These are phyloP conservation scores for Boletus sensibilis DNA, from an alignment of 768 basidiomycete species.

Conservation along the genomic window DNA sequence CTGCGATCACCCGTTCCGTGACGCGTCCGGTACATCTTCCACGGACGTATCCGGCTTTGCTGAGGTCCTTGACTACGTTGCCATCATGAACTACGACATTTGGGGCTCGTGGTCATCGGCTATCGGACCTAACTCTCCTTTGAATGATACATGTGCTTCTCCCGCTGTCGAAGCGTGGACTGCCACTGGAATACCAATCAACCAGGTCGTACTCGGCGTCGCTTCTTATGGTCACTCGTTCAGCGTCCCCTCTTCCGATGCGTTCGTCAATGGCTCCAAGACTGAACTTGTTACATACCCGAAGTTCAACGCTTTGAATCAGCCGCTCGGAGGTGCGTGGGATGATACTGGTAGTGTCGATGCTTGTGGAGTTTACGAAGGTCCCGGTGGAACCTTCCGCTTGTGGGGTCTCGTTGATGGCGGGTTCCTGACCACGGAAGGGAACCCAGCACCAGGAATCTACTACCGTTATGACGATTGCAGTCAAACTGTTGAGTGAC, in stretches of 20 bases:
- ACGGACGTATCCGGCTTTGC: constrained; percentile 72
- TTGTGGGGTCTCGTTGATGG: constrained; percentile 60
- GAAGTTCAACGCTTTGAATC: constrained; percentile 42
- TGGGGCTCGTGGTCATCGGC: constrained; percentile 51
- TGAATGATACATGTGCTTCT: constrained; percentile 72
- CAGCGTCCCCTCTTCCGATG: constrained; percentile 38
- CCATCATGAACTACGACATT: constrained; percentile 67
- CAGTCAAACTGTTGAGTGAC: constrained; percentile 63
- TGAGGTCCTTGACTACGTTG: constrained; percentile 62
- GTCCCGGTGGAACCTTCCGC: constrained; percentile 52
- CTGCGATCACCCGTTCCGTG: constrained; percentile 66
- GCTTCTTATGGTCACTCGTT: constrained; percentile 82
- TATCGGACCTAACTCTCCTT: constrained; percentile 78
- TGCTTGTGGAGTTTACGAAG: constrained; percentile 49
- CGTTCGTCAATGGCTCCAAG: constrained; percentile 35
- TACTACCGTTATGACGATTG: constrained; percentile 60
- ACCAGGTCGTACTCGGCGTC: constrained; percentile 76
- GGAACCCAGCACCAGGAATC: constrained; percentile 43
- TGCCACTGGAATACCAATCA: constrained; percentile 67
- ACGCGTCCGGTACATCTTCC: constrained; percentile 56
- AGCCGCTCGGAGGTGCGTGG: constrained; percentile 58
- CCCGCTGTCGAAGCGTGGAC: constrained; percentile 71
- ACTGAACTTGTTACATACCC: constrained; percentile 47
- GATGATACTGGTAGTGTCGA: constrained; percentile 48
- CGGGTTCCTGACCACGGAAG: constrained; percentile 46